Percentiles rank a stretch among this genome's conserved stretches.
Conservation (phyloP, 768 basidiomycete species). For the Pleurotus sapidus region DNA sequence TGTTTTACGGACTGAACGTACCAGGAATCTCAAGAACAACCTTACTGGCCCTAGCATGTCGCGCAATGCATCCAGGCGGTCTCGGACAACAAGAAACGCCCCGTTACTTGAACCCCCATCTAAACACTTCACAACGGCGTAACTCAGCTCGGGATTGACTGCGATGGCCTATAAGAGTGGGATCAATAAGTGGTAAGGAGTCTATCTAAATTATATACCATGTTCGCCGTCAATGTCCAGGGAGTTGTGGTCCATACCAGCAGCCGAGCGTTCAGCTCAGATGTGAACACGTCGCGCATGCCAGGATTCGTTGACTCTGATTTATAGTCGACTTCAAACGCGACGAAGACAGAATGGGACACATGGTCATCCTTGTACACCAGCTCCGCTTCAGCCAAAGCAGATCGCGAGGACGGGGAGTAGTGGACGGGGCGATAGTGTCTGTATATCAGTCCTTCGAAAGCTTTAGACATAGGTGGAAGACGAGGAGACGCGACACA, state of each 20-base stretch:
- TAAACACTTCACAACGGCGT: conserved; percentile 44
- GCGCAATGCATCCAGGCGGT: conserved; percentile 39
- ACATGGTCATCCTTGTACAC: conserved; percentile 86
- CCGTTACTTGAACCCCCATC: conserved; percentile 12
- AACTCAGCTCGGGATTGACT: conserved; percentile 70
- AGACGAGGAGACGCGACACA: background rate
- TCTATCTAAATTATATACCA: conserved; percentile 50
- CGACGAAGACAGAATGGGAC: conserved; percentile 85
- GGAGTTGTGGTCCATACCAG: conserved; percentile 98
- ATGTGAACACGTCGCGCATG: conserved; percentile 29
- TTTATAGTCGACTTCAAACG: conserved; percentile 57
- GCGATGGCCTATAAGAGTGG: conserved; percentile 73
- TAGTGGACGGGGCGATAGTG: conserved; percentile 91
- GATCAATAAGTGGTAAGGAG: background rate
- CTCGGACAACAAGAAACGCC: conserved; percentile 48
- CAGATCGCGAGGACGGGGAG: conserved; percentile 92
- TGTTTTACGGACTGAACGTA: conserved; percentile 7
- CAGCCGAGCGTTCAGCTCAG: conserved; percentile 40
- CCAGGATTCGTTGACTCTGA: conserved; percentile 15
- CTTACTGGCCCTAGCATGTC: conserved; percentile 33
- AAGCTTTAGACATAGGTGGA: background rate
- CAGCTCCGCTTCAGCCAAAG: conserved; percentile 93
- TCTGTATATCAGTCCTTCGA: conserved; percentile 74
- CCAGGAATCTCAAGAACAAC: conserved; percentile 36
- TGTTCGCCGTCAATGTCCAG: conserved; percentile 95